Percentiles rank a stretch among this genome's conserved stretches.
Evolutionary conservation across 2,329 filamentous ascomycete genomes (phyloP).

Genomic region (Rhynchosporium agropyri): DNA sequence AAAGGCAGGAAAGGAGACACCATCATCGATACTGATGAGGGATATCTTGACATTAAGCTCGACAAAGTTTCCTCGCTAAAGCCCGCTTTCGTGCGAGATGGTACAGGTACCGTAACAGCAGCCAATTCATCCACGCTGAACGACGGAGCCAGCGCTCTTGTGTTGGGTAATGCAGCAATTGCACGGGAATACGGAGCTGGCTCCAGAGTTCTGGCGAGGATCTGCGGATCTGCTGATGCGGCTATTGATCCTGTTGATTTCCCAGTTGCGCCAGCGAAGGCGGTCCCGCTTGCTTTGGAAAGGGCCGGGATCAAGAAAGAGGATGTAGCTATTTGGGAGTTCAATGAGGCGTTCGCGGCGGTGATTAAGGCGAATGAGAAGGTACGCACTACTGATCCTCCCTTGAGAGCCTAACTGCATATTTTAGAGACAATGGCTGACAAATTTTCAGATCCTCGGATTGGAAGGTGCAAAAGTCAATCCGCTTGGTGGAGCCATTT

Average conservation of each 20-base stretch:
- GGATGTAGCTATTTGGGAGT: conserved; percentile 94
- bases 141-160: conserved; percentile 88
- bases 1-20: conserved; percentile 81
- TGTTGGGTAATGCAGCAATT: conserved; percentile 79
- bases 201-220: conserved; percentile 83
- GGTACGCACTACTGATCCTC: conserved; percentile 48
- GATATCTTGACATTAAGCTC: conserved; percentile 81
- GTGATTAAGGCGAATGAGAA: conserved; percentile 95
- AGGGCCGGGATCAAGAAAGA: conserved; percentile 89
- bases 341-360: conserved; percentile 96
- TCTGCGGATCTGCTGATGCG: conserved; percentile 85
- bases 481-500: conserved; percentile 86
- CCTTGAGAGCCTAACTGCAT: not conserved
- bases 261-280: conserved; percentile 87
- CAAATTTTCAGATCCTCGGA: conserved; percentile 53
- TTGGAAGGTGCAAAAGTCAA: conserved; percentile 82
- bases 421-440: conserved; percentile 14
- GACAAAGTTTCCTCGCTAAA: conserved; percentile 87
- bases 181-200: conserved; percentile 77
- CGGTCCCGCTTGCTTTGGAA: conserved; percentile 85
- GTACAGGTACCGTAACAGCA: conserved; percentile 87
- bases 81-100: conserved; percentile 86
- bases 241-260: conserved; percentile 92
- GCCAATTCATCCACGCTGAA: conserved; percentile 94
- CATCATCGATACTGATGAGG: conserved; percentile 81